Conservation (phyloP, 116 monocot species). For the Cymodocea nodosa region DNA sequence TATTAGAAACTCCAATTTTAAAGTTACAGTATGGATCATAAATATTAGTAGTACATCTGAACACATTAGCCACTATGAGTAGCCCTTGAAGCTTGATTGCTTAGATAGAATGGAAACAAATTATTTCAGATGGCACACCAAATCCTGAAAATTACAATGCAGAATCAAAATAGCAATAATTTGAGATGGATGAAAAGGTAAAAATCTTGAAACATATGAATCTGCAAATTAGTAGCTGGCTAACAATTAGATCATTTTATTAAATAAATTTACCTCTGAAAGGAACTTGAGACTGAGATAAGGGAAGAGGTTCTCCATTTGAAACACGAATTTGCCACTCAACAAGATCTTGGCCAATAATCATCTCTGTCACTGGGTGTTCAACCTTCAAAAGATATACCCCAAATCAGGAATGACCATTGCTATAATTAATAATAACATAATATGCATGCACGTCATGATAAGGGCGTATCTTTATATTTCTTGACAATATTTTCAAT, state of each 20-base stretch:
- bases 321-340: constrained; percentile 99
- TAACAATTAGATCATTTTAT: neutral
- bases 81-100: too few relatives aligned
- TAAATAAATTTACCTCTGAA: constrained; percentile 50
- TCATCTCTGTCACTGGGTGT: constrained; percentile 98
- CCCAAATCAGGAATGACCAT: neutral
- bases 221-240: neutral
- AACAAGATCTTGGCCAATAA: constrained; percentile 97
- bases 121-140: too few relatives aligned
- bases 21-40: too few relatives aligned
- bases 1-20: too few relatives aligned
- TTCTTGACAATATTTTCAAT: neutral
- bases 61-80: too few relatives aligned
- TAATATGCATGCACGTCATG: too few relatives aligned
- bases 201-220: neutral
- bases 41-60: too few relatives aligned
- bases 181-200: too few relatives aligned
- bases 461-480: neutral
- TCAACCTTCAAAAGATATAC: constrained; percentile 57
- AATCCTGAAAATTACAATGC: too few relatives aligned
- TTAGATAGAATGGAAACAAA: too few relatives aligned
- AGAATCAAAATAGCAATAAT: too few relatives aligned
- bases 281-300: constrained; percentile 75
- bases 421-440: too few relatives aligned
- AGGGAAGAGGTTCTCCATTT: constrained; percentile 91